Conservation (phyloP, 768 basidiomycete species). For the Hypholoma sublateritium region DNA sequence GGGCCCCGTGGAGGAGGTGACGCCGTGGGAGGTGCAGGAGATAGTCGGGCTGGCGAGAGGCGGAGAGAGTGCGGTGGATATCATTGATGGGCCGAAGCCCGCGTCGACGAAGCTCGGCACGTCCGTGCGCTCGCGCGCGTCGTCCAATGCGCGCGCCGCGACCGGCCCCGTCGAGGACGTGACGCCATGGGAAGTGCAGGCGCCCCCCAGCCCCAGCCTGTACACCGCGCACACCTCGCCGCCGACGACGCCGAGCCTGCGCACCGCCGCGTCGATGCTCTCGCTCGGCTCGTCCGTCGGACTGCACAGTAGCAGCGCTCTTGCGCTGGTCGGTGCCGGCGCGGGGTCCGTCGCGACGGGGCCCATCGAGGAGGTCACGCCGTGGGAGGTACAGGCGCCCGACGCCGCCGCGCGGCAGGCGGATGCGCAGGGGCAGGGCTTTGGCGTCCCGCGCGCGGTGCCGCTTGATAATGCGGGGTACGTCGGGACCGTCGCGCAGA, state of each 20-base stretch:
- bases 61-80: too few species aligned
- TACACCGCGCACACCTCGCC: not conserved
- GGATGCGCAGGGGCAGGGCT: not conserved
- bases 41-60: too few species aligned
- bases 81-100: not conserved
- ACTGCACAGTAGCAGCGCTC: not conserved
- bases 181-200: not conserved
- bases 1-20: constrained; percentile 12
- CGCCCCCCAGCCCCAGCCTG: not conserved
- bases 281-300: constrained; percentile 1
- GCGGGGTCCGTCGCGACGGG: not conserved
- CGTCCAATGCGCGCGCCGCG: not conserved
- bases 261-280: not conserved
- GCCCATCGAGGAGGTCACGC: constrained; percentile 11
- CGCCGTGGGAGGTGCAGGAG: constrained; percentile 8
- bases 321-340: not conserved
- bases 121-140: constrained; percentile 4
- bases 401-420: not conserved
- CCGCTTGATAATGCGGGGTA: not conserved
- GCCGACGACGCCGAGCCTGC: not conserved
- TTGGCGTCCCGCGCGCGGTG: not conserved
- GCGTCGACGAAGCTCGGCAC: not conserved
- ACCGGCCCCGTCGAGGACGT: not conserved
- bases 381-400: constrained; percentile 9
- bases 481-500: not conserved